A percentile compares a stretch with the other conserved stretches of the same genome.
These are phyloP conservation scores for Chlorella vulgaris DNA, from an alignment of 139 green algal species.

Conservation along the genomic window DNA sequence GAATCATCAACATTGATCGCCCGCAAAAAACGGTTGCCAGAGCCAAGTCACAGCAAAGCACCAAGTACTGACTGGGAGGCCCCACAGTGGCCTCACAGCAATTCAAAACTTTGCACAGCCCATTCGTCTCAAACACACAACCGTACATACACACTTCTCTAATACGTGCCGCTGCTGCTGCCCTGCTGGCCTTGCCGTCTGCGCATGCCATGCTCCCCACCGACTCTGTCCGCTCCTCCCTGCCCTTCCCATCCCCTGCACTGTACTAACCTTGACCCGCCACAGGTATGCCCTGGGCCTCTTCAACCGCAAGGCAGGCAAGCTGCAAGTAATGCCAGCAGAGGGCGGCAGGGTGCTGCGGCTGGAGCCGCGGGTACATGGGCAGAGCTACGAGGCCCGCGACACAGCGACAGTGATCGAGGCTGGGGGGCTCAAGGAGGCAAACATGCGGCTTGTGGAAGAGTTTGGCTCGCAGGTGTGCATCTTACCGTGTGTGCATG, in stretches of 20 bases:
- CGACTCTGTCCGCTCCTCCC: neutral
- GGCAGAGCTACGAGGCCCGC: conserved; percentile 22
- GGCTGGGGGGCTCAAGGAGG: conserved; percentile 1
- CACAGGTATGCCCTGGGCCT: conserved; percentile 49
- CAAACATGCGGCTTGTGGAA: conserved; percentile 51
- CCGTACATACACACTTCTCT: neutral
- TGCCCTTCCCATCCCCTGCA: neutral
- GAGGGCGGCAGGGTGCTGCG: conserved; percentile 39
- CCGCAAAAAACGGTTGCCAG: conserved; percentile 28
- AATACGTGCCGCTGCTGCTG: neutral
- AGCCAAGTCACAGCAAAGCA: conserved; percentile 12
- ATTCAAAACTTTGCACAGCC: conserved; percentile 29
- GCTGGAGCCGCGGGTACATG: conserved; percentile 43
- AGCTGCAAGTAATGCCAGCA: conserved; percentile 21
- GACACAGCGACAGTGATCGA: neutral
- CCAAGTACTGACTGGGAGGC: conserved; percentile 34
- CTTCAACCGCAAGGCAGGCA: conserved; percentile 26
- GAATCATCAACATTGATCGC: conserved; percentile 1
- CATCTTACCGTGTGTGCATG: neutral
- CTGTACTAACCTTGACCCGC: no score
- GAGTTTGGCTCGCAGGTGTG: conserved; percentile 48
- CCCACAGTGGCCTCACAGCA: conserved; percentile 12
- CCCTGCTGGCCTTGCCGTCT: neutral
- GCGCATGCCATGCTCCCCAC: neutral
- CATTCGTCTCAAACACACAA: no score